A percentile compares a stretch with the other conserved stretches of the same genome.
Evolutionary conservation across 1,284 basidiomycete species (phyloP).

Genomic region (Takashimella koratensis): DNA sequence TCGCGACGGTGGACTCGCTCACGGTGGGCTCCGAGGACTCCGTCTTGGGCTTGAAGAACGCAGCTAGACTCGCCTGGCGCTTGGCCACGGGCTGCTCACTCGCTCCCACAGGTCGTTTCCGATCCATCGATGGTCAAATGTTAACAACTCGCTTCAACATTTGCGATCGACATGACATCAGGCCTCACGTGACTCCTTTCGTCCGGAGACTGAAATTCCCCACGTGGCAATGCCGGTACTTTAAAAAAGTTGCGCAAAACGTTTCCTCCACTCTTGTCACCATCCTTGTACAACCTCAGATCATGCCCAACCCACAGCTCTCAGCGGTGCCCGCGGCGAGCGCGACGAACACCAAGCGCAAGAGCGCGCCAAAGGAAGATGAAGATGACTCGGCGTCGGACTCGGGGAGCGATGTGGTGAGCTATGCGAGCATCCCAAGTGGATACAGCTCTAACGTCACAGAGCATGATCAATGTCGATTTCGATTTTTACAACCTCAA

Average conservation of each 20-base stretch:
- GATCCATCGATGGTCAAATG: too few species aligned
- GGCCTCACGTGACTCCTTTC: too few species aligned
- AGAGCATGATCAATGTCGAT: conserved; percentile 73
- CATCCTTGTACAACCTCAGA: too few species aligned
- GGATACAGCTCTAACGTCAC: background rate
- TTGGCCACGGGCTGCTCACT: too few species aligned
- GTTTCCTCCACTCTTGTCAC: too few species aligned
- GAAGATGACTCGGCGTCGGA: conserved; percentile 38
- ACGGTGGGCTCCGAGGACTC: conserved; percentile 1
- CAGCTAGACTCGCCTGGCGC: conserved; percentile 17
- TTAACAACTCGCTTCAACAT: too few species aligned
- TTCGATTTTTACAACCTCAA: conserved; percentile 90
- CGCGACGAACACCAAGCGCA: conserved; percentile 32
- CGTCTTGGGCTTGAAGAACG: conserved; percentile 5
- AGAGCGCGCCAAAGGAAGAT: conserved; percentile 37
- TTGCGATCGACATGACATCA: too few species aligned
- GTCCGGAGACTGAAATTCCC: too few species aligned
- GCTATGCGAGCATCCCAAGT: too few species aligned
- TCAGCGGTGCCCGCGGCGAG: conserved; percentile 13
- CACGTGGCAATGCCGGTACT: too few species aligned
- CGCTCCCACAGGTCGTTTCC: too few species aligned
- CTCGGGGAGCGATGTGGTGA: conserved; percentile 40
- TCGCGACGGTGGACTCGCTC: background rate
- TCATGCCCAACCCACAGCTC: conserved; percentile 19
- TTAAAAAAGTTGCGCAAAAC: too few species aligned